Evolutionary conservation across 225 moss, liverwort and hornwort species (phyloP), one percentile per base, ranked within the genome.

Genomic region (Anthoceros angustus): DNA sequence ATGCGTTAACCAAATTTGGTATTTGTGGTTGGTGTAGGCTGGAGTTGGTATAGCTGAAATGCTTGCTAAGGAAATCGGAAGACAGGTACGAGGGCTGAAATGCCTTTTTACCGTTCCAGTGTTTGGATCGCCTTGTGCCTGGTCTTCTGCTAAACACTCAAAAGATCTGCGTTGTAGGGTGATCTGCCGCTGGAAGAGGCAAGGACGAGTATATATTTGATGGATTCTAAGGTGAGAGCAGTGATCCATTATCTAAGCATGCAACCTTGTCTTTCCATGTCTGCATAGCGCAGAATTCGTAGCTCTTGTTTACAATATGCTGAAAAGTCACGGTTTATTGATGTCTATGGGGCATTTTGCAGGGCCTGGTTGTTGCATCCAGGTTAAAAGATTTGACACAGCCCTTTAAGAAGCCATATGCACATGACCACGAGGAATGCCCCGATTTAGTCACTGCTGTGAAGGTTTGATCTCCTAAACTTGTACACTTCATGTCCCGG

Each of bases 31-130:
- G 18, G 5, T 23, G 6, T 23, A 55, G 55, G 55, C 55, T 55
- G 55, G 55, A 15, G 23, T 23, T 15, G 55, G 55, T 55, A 55
- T 55, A 18, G 55, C 55, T 55, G 55, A 55, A 55, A 55, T 55
- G 55, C 18, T 55, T 55, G 55, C 55, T 8, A 55, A 55, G 55
- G 55, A 55, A 23, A 55, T 55, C 0, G 14, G 55, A 3, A 15
- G 55, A 15, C 55, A 55, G 55, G 55, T 55, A 15, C 8, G 6
- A 1, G 32, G 32, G 32, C 32, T 15, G 7, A 55, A 7, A 55
- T n/a, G 23, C 5, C 14, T 2, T 15, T 12, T 11, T 46, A 46
- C 18, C 18, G 6, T 55, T 55, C 4, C 55, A 23, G 0, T 9
- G 18, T 15, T 55, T 9, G 18, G 46, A 23, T 55, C 0, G n/a